A percentile compares a stretch with the other conserved stretches of the same genome.
Conservation (phyloP, 2,329 filamentous ascomycete genomes). For the Colletotrichum endophyticum region DNA sequence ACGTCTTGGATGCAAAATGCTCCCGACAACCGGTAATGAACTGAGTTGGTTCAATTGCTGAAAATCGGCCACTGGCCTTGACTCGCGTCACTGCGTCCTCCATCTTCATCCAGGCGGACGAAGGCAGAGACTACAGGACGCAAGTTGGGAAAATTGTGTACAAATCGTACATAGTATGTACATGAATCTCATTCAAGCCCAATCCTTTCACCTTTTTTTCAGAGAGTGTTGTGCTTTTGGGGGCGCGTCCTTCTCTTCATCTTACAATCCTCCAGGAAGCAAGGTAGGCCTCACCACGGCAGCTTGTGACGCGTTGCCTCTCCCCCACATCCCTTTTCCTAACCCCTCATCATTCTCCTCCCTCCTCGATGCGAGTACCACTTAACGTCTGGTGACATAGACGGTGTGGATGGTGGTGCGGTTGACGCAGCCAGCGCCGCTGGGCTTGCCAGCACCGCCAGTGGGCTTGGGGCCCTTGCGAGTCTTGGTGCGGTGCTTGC, state of each 20-base stretch:
- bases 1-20: not conserved
- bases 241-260: not conserved
- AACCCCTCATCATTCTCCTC: not conserved
- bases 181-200: not conserved
- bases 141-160: not conserved
- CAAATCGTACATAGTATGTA: slow-evolving; percentile 17
- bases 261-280: not conserved
- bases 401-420: not conserved
- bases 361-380: not conserved
- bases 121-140: not conserved
- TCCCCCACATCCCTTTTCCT: not conserved
- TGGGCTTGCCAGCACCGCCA: not conserved
- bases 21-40: not conserved
- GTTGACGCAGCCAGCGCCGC: not conserved
- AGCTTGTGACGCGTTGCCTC: not conserved
- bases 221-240: not conserved
- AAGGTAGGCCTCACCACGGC: not conserved
- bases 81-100: not conserved
- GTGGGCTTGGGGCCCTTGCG: not conserved
- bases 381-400: not conserved
- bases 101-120: not conserved
- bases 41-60: not conserved
- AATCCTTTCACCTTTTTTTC: not conserved
- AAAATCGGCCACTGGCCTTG: not conserved
- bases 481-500: not conserved